phyloP scores from a whole-genome alignment of 768 basidiomycete species.

The Amanita phalloides region DNA sequence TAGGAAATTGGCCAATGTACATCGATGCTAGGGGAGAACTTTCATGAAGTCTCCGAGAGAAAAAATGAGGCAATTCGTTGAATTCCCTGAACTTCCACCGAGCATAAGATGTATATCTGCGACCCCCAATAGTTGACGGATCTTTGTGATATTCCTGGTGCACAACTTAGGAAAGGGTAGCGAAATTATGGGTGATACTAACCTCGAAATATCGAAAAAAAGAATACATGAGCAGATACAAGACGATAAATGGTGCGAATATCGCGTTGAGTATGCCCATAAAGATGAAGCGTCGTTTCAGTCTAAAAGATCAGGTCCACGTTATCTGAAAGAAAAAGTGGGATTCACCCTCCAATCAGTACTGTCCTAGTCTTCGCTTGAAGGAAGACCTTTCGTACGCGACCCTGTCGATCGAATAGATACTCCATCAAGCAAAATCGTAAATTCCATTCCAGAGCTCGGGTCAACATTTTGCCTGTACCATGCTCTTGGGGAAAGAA shows the following conservation, averaged over 20 bases:
- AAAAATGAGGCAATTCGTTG: conserved; percentile 94
- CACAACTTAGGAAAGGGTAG: conserved; percentile 6
- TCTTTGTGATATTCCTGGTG: conserved; percentile 96
- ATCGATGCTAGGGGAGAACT: conserved; percentile 86
- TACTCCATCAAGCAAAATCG: conserved; percentile 93
- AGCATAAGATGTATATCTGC: conserved; percentile 89
- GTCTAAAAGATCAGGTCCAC: conserved; percentile 28
- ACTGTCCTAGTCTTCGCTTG: conserved; percentile 71
- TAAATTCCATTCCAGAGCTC: conserved; percentile 95
- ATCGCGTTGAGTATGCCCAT: conserved; percentile 95
- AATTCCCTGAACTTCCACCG: conserved; percentile 99
- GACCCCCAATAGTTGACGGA: conserved; percentile 86
- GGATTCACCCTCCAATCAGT: conserved; percentile 69
- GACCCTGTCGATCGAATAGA: conserved; percentile 83
- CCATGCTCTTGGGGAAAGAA: conserved; percentile 44
- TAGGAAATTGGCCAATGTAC: conserved; percentile 97
- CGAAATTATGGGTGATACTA: conserved; percentile 13
- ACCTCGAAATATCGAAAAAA: conserved; percentile 99
- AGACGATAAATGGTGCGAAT: conserved; percentile 93
- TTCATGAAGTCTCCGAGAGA: conserved; percentile 74
- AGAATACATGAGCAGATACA: conserved; percentile 95
- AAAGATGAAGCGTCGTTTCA: conserved; percentile 83
- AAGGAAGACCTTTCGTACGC: conserved; percentile 85
- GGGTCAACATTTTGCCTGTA: conserved; percentile 74
- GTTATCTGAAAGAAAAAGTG: background rate